Percentiles rank a stretch among this genome's conserved stretches.
These are phyloP conservation scores for Didymella pinodella DNA, from an alignment of 2,329 filamentous ascomycete species.

Conservation along the genomic window DNA sequence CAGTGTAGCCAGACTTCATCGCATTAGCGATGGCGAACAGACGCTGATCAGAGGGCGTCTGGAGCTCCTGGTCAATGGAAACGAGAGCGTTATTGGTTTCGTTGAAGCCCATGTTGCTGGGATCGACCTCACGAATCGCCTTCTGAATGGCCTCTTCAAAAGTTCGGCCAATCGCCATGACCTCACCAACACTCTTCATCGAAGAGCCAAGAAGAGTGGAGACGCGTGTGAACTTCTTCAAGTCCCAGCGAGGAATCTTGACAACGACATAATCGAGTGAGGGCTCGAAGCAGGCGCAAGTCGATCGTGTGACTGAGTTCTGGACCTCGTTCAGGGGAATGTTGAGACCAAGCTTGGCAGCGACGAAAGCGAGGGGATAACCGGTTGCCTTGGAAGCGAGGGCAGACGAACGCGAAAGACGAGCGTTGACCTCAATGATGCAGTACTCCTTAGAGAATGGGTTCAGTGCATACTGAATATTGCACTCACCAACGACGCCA, in stretches of 20 bases:
- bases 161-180: constrained; percentile 96
- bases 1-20: constrained; percentile 91
- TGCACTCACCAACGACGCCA: constrained; percentile 97
- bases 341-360: constrained; percentile 92
- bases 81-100: constrained; percentile 81
- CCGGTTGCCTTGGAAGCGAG: constrained; percentile 96
- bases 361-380: constrained; percentile 94
- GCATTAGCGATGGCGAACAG: constrained; percentile 98
- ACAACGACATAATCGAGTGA: constrained; percentile 98
- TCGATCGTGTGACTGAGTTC: constrained; percentile 94
- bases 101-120: constrained; percentile 93
- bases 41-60: constrained; percentile 96
- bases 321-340: constrained; percentile 96
- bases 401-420: constrained; percentile 92
- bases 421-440: constrained; percentile 98
- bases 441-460: constrained; percentile 96
- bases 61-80: constrained; percentile 94
- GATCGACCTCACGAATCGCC: constrained; percentile 93
- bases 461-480: constrained; percentile 98
- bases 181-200: constrained; percentile 99
- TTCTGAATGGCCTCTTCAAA: constrained; percentile 99
- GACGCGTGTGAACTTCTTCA: constrained; percentile 98
- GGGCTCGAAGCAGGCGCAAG: constrained; percentile 97
- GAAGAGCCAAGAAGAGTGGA: constrained; percentile 95
- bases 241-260: constrained; percentile 98